Conservation (phyloP, 345 rosid species). For the Angophora floribunda region DNA sequence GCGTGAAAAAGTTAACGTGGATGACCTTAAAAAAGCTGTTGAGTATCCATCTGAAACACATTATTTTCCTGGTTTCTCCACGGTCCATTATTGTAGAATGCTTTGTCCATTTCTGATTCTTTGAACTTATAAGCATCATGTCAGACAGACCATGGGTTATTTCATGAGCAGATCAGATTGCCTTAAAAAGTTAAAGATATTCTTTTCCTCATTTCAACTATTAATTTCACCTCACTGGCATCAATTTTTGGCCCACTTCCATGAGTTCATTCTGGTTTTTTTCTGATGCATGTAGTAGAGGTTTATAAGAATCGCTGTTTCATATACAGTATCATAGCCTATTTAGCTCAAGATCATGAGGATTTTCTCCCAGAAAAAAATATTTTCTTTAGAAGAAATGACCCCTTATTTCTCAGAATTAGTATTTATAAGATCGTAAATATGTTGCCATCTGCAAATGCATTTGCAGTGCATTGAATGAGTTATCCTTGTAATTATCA, state of each 20-base stretch:
- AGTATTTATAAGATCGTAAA: background rate
- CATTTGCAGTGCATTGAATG: background rate
- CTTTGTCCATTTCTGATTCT: background rate
- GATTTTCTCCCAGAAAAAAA: background rate
- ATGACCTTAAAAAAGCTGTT: conserved; percentile 96
- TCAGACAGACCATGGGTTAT: background rate
- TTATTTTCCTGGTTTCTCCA: background rate
- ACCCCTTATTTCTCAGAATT: background rate
- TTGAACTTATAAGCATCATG: background rate
- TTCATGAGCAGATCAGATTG: background rate
- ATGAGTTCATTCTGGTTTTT: background rate
- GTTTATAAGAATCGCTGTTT: background rate
- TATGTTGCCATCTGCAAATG: background rate
- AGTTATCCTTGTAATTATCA: background rate
- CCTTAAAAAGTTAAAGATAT: background rate
- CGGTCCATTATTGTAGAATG: background rate
- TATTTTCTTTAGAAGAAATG: background rate
- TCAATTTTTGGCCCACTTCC: background rate
- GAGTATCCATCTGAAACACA: conserved; percentile 15
- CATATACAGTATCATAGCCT: background rate
- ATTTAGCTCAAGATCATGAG: background rate
- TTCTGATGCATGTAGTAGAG: background rate
- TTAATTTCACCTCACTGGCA: background rate
- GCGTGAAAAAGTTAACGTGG: conserved; percentile 81
- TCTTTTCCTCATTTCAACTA: background rate